Evolutionary conservation across 371 early-diverging fungal species (phyloP), one percentile per base, ranked within the genome.

Genomic region (Mortierella sp.): DNA sequence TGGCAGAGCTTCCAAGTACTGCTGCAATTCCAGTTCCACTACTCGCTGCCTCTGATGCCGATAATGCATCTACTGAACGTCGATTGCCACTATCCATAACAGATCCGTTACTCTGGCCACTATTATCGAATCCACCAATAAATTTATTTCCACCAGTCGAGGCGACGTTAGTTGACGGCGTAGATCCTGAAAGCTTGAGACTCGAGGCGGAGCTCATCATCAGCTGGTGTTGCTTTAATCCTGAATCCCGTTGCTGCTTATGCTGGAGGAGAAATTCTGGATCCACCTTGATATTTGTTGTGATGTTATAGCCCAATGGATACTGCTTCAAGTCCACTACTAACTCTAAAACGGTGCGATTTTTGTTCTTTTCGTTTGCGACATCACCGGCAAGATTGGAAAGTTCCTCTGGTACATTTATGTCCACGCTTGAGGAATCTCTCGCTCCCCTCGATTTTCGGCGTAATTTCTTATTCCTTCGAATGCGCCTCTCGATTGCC

Each of bases 291-390:
- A 81, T 81, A 50, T 66, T 76, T 38, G 82, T 81, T 43, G 71
- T 74, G 43, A 84, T 75, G 47, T 84, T 82, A 60, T 87, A 87
- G 8, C 88, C 88, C 33, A 75, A 63, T 8, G 80, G 80, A 60
- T 81, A 87, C 16, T 83, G 77, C 63, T 84, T 85, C 28, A 87
- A 67, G 68, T 87, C 88, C 1, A 84, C 76, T 5, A 86, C 63
- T 28, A 82, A 38, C 24, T 84, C 73, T 45, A 86, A 43, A 9
- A 84, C 66, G 1, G 83, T 76, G 15, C 76, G 73, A 19, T 48
- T 72, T 53, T 67, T 80, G 48, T 66, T 41, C 16, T 48, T 66
- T 24, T 67, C 60, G 1, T 47, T 52, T 8, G 47, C 28, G 2
- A n/a, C 59, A 24, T 59, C 60, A 50, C 43, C 21, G 45, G 40